Evolutionary conservation across 371 early-diverging fungal genomes (phyloP).

Genomic region (Mortierella sp.): DNA sequence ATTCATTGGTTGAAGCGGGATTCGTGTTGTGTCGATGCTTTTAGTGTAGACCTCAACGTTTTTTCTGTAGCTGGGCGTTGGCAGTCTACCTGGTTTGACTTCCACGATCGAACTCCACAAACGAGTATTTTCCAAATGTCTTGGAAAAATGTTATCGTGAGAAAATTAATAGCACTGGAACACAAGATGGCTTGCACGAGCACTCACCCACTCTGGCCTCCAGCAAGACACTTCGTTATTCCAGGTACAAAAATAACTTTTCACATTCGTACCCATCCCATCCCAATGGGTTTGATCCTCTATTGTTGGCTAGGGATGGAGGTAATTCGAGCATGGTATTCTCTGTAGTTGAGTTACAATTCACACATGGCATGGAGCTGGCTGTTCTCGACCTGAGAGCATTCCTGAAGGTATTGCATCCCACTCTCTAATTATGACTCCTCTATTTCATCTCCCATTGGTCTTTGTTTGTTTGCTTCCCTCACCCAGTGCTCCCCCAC

Average conservation of each 20-base stretch:
- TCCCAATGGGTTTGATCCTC: no score
- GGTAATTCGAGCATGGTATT: no score
- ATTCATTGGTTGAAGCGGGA: background rate
- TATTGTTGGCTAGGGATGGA: no score
- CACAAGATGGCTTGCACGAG: background rate
- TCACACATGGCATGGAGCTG: background rate
- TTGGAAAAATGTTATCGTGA: slow-evolving; percentile 15
- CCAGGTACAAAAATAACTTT: no score
- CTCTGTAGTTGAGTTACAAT: no score
- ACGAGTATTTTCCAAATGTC: background rate
- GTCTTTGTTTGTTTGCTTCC: slow-evolving; percentile 16
- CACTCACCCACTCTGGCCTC: background rate
- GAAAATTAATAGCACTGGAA: slow-evolving; percentile 10
- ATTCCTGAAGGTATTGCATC: background rate
- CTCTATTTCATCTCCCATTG: slow-evolving; percentile 8
- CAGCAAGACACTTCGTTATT: background rate
- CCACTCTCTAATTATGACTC: slow-evolving; percentile 23
- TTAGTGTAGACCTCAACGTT: no score
- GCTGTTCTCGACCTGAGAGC: background rate
- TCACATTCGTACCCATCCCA: no score
- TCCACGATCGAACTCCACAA: no score
- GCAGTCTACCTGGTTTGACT: no score
- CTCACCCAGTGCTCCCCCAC: slow-evolving; percentile 19
- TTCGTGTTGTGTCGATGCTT: background rate
- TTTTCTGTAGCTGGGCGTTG: no score